phyloP scores from a whole-genome alignment of 192 early-diverging fungal species.

The Umbelopsis sp. region DNA sequence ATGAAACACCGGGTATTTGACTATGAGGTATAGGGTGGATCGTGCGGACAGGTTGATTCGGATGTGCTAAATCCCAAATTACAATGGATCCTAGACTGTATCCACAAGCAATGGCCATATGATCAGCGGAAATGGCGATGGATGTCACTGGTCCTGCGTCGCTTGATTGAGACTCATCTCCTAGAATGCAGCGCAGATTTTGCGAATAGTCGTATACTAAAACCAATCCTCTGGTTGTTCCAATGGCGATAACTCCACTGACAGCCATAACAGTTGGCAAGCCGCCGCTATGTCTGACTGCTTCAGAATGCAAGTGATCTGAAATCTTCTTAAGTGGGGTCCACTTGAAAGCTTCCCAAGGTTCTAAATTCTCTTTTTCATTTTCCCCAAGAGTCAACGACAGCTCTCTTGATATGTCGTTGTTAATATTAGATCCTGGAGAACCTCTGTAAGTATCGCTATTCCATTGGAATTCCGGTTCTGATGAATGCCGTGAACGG shows the following conservation, averaged over 20 bases:
- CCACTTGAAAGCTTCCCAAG: constrained; percentile 63
- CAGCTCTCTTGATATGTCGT: background rate
- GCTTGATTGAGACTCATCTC: constrained; percentile 34
- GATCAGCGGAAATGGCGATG: constrained; percentile 58
- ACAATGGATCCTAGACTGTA: constrained; percentile 57
- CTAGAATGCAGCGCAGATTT: constrained; percentile 45
- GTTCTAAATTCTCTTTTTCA: constrained; percentile 34
- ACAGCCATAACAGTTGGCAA: constrained; percentile 44
- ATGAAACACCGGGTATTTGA: constrained; percentile 38
- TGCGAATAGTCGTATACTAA: constrained; percentile 58
- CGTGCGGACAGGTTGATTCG: constrained; percentile 44
- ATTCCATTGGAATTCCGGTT: background rate
- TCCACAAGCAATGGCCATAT: constrained; percentile 55
- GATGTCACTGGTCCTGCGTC: constrained; percentile 59
- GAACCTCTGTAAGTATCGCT: background rate
- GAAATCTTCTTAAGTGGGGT: constrained; percentile 56
- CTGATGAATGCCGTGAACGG: constrained; percentile 11
- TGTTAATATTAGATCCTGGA: background rate
- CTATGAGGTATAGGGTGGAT: constrained; percentile 52
- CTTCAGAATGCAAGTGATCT: constrained; percentile 54
- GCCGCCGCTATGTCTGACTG: constrained; percentile 40
- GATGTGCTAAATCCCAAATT: constrained; percentile 57
- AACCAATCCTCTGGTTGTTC: constrained; percentile 56
- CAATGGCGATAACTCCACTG: constrained; percentile 58
- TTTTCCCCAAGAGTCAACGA: constrained; percentile 13